Evolutionary conservation across 306 rosid species (phyloP), one percentile per base, ranked within the genome.

Genomic region (Glycine tomentella): DNA sequence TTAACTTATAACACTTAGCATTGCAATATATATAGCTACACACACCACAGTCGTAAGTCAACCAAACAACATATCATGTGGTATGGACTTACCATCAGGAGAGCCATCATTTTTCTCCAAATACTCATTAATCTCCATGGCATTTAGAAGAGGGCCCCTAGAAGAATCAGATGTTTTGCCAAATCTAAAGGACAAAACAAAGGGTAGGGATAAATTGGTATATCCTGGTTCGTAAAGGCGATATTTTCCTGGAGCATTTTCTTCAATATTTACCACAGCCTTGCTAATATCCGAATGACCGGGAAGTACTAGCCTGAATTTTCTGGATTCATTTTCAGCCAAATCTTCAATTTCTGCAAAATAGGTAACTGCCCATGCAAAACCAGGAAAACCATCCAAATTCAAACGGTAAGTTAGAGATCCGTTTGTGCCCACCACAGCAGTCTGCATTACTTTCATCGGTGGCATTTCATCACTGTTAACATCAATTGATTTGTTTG

Each of bases 341-440:
- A 95, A 85, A 81, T 93, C 97, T 89, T 95, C 99, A 83, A 95
- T 93, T 89, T 95, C 99, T 3, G 99, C 97, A 63, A 95, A 90
- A 88, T 95, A 95, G 84, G 90, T 82, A 78, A 84, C 14, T 36
- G 99, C 99, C 97, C 99, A 88, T 46, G 94, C 98, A 25, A 67
- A 61, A 58, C 89, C 97, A 53, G 99, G 99, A 88, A 95, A 95
- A 68, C 93, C 98, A 65, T 91, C 94, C 94, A 95, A 85, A 88
- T 91, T 89, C 84, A 95, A 75, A 81, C 98, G 87, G 86, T 95
- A 95, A 69, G 97, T 91, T 74, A 95, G 84, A 25, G 99, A 88
- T 76, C 99, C 99, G 75, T 87, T 87, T 57, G 87, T 90, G 55
- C 99, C 98, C 40, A 93, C 96, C 15, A 95, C 99, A 48, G 97